Evolutionary conservation across 2,329 filamentous ascomycete genomes (phyloP), one percentile per base, ranked within the genome.

Genomic region (Onygena corvina): DNA sequence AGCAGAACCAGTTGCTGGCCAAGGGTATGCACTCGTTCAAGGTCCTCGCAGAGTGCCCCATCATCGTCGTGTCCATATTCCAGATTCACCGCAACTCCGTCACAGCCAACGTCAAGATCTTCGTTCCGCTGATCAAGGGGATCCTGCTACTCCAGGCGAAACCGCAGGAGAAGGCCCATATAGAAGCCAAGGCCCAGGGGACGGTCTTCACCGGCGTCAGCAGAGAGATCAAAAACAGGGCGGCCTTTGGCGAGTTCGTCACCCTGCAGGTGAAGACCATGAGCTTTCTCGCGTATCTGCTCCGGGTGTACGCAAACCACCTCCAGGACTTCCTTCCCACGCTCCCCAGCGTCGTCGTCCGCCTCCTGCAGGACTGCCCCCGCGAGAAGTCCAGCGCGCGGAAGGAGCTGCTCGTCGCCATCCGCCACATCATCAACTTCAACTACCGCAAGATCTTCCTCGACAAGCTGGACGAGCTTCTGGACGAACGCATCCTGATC

Each of bases 11-110:
- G 51, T 84, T 86, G 45, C 68, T 98, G 29, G 72, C 89, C 49
- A 94, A 87, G 67, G 92, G 92, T 25, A 95, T 95, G 86, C 87
- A 94, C 64, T 98, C 92, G 1, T 98, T 99, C 76, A 98, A 96
- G 66, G 90, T 98, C 20, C 77, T 98, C 3, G 88, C 90, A 1
- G 92, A 99, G 65, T 98, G 92, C 59, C 92, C 92, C 0, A 99
- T 99, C 47, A 96, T 98, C 34, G 92, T 99, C 2, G 92, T 98
- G 1, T 96, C 90, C 3, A 86, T 98, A 56, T 96, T 98, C 64
- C 92, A 98, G 68, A 84, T 90, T 3, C 92, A 98, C 60, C 80
- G 89, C 45, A 73, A 69, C 42, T 83, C 83, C 3, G 90, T 94
- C 1, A 74, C 80, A 31, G 76, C 82, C 50, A 95, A 95, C 60